Conservation (phyloP, 1,139 yeast species). For the Geotrichum reessii region DNA sequence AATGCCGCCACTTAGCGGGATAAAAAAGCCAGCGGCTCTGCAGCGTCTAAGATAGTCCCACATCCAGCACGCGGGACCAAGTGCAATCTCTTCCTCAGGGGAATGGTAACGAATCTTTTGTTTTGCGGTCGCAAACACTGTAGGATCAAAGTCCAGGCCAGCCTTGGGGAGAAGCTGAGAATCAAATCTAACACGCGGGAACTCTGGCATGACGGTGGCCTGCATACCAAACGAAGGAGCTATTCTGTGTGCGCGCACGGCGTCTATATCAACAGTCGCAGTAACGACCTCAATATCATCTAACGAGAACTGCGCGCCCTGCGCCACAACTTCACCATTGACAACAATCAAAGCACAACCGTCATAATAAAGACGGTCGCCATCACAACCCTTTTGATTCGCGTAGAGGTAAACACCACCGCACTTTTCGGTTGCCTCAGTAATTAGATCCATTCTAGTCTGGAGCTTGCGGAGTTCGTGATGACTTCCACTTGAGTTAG, state of each 20-base stretch:
- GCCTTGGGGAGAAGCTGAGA: conserved; percentile 20
- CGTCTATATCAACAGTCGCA: conserved; percentile 91
- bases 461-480: conserved; percentile 89
- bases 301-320: conserved; percentile 83
- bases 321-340: conserved; percentile 87
- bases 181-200: conserved; percentile 54
- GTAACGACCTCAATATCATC: conserved; percentile 88
- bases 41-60: conserved; percentile 96
- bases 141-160: conserved; percentile 52
- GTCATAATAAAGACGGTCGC: conserved; percentile 92
- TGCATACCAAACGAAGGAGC: conserved; percentile 75
- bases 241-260: conserved; percentile 76
- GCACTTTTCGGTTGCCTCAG: conserved; percentile 89
- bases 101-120: conserved; percentile 55
- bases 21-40: conserved; percentile 80
- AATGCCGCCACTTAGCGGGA: conserved; percentile 94
- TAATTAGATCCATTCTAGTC: conserved; percentile 74
- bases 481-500: conserved; percentile 94
- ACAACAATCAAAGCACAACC: conserved; percentile 94
- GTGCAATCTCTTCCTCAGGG: conserved; percentile 94
- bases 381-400: conserved; percentile 97
- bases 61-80: conserved; percentile 98
- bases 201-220: conserved; percentile 45
- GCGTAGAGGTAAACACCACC: conserved; percentile 94
- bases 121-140: conserved; percentile 52